phyloP scores from a whole-genome alignment of 2,329 filamentous ascomycete genomes.

The Exophiala sp. region DNA sequence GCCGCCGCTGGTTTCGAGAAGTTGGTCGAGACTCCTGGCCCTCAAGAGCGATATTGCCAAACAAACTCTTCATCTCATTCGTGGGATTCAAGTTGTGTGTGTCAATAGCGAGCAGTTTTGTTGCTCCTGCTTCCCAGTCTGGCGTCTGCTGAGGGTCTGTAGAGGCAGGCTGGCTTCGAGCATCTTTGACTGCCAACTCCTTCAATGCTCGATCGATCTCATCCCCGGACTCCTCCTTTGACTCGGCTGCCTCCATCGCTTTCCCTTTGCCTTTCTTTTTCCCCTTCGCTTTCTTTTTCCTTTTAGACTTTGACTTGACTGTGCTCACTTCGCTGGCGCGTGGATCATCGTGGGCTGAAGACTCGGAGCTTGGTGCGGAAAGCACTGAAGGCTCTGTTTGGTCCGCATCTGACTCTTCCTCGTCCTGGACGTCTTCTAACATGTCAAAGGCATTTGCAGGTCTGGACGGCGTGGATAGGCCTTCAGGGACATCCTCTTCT shows the following conservation, averaged over 20 bases:
- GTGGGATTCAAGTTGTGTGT: constrained; percentile 72
- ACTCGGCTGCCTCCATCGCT: constrained; percentile 30
- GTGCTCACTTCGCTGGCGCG: constrained; percentile 8
- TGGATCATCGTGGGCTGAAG: constrained; percentile 22
- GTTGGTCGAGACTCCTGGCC: constrained; percentile 49
- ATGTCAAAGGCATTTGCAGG: constrained; percentile 48
- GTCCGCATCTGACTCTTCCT: constrained; percentile 33
- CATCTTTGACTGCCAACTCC: constrained; percentile 48
- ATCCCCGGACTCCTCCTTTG: constrained; percentile 44
- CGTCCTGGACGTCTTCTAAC: constrained; percentile 40
- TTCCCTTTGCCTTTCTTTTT: constrained; percentile 44
- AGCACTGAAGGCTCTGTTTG: constrained; percentile 26
- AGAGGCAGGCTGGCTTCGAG: constrained; percentile 20
- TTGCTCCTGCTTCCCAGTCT: constrained; percentile 43
- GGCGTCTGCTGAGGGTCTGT: constrained; percentile 27
- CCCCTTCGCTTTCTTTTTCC: constrained; percentile 40
- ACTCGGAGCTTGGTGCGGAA: constrained; percentile 21
- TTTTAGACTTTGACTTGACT: constrained; percentile 33
- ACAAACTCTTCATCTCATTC: constrained; percentile 82
- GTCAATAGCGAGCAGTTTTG: constrained; percentile 55
- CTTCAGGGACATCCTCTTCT: constrained; percentile 33
- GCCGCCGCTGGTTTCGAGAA: constrained; percentile 45
- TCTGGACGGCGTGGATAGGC: constrained; percentile 10
- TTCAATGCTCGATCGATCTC: constrained; percentile 62
- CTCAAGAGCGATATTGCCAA: constrained; percentile 60